Evolutionary conservation across 495 filamentous ascomycete genomes (phyloP).

Genomic region (Rusavskia elegans): DNA sequence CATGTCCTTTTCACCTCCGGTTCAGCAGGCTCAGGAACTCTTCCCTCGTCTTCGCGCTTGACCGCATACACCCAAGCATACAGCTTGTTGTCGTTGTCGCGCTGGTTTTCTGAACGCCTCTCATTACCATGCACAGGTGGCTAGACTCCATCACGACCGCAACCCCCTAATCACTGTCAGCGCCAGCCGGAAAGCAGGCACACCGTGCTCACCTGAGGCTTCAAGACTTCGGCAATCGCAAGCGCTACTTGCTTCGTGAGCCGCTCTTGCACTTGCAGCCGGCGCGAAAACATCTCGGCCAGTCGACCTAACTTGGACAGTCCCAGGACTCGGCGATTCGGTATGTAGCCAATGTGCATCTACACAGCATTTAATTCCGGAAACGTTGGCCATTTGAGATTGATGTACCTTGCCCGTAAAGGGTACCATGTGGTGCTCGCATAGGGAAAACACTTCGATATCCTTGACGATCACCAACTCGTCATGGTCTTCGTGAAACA

Average conservation of each 20-base stretch:
- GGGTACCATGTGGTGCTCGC: constrained; percentile 95
- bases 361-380: constrained; percentile 17
- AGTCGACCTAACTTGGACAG: constrained; percentile 91
- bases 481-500: constrained; percentile 94
- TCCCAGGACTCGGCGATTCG: constrained; percentile 66
- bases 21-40: constrained; percentile 82
- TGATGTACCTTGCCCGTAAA: constrained; percentile 73
- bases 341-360: constrained; percentile 99
- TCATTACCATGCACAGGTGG: constrained; percentile 98
- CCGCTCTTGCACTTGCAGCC: constrained; percentile 89
- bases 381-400: background rate
- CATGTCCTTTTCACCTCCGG: constrained; percentile 21
- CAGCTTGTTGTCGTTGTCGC: constrained; percentile 87
- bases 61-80: constrained; percentile 86
- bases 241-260: constrained; percentile 92
- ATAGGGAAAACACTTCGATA: constrained; percentile 89
- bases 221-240: constrained; percentile 78
- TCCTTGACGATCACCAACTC: constrained; percentile 96
- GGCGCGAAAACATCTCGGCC: constrained; percentile 89
- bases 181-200: background rate
- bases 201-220: constrained; percentile 40
- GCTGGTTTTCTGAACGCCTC: constrained; percentile 79
- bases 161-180: constrained; percentile 38
- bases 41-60: constrained; percentile 81
- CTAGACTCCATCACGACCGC: constrained; percentile 94